Percentiles rank a stretch among this genome's conserved stretches.
phyloP scores from a whole-genome alignment of 345 rosid species.

The Lumnitzera littorea region DNA sequence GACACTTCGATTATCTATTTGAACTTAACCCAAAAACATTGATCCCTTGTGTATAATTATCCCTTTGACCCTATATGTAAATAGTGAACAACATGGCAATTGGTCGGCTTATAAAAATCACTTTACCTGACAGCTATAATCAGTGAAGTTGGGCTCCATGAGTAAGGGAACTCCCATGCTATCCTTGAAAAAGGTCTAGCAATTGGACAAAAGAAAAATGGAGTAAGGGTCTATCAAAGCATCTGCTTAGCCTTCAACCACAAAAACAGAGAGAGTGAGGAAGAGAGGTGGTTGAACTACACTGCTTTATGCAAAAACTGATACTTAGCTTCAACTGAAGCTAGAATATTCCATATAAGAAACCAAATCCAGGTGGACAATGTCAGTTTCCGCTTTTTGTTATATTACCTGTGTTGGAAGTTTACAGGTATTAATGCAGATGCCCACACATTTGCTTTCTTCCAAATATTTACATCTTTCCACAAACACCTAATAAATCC shows the following conservation, averaged over 20 bases:
- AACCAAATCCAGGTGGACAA: not conserved
- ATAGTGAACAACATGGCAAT: no score
- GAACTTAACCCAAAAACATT: no score
- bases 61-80: no score
- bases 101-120: not conserved
- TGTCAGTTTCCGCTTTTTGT: no score
- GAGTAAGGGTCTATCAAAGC: not conserved
- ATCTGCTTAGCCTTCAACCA: not conserved
- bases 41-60: no score
- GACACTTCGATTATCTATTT: no score
- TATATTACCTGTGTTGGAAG: conserved; percentile 77
- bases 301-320: no score
- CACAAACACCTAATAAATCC: conserved; percentile 54
- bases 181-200: conserved; percentile 71
- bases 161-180: conserved; percentile 77
- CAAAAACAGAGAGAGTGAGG: not conserved
- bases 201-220: not conserved
- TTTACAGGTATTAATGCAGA: conserved; percentile 84
- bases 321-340: not conserved
- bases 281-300: no score
- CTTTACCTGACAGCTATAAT: conserved; percentile 81
- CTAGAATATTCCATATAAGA: not conserved
- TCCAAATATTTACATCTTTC: conserved; percentile 88
- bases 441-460: conserved; percentile 87
- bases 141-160: conserved; percentile 89